A percentile compares a stretch with the other conserved stretches of the same genome.
Conservation (phyloP, 116 monocot species). For the Dioscorea cayenensis region DNA sequence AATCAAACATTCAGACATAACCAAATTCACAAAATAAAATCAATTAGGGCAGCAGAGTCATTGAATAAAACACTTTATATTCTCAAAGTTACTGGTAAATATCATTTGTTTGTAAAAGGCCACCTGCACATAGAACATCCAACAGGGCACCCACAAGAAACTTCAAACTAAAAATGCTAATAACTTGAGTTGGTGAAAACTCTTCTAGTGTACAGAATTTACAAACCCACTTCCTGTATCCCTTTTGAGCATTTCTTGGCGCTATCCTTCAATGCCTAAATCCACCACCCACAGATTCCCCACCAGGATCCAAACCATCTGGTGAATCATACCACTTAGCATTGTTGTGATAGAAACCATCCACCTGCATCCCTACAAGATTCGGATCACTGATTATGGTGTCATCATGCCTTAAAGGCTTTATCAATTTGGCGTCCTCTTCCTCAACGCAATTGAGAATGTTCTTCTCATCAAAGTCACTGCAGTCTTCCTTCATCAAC, state of each 20-base stretch:
- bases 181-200: constrained; percentile 6
- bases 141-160: constrained; percentile 18
- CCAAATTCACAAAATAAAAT: too few relatives aligned
- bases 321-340: constrained; percentile 98
- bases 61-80: not conserved
- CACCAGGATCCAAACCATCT: constrained; percentile 63
- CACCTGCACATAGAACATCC: constrained; percentile 9
- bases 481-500: constrained; percentile 73
- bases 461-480: constrained; percentile 86
- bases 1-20: too few relatives aligned
- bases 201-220: constrained; percentile 56
- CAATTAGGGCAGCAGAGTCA: not conserved
- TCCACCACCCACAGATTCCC: constrained; percentile 47
- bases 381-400: constrained; percentile 41
- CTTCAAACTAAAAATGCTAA: constrained; percentile 6
- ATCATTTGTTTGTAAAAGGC: not conserved
- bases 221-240: constrained; percentile 20
- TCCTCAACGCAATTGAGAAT: constrained; percentile 68
- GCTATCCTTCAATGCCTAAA: constrained; percentile 64
- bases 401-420: constrained; percentile 65
- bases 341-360: constrained; percentile 72
- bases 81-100: not conserved
- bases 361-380: constrained; percentile 77
- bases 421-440: constrained; percentile 79
- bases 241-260: constrained; percentile 13